Evolutionary conservation across 2,329 filamentous ascomycete genomes (phyloP), one percentile per base, ranked within the genome.

Genomic region (Dactylellina sp.): DNA sequence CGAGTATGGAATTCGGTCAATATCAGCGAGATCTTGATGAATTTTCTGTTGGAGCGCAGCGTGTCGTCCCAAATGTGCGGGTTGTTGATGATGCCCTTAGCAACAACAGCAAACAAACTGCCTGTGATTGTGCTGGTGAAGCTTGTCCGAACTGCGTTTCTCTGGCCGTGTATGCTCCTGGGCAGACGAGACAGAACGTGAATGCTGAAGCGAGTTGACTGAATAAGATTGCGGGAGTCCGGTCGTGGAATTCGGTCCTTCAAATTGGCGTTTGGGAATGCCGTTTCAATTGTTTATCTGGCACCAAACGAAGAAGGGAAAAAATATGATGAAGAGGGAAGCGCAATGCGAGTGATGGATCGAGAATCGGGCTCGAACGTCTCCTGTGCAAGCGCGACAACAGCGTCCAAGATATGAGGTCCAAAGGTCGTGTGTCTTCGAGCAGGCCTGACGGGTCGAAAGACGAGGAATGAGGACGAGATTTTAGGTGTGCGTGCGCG

Each of bases 281-380:
- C 59, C 63, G 63, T 68, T 68, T 46, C 63, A 68, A 56, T 68
- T 68, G 63, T 68, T 68, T 68, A 68, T 68, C 53, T 60, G 53
- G 32, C 50, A 24, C 37, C 37, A 40, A 32, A 4, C 5, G 37
- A 40, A 40, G 35, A 22, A 24, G 20, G 28, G 4, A 35, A 52
- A 50, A 52, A 16, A 32, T 18, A 35, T n/a, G 25, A 52, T 24
- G 25, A 16, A 16, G 14, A 52, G 20, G 28, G 28, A 35, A 37
- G 20, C 16, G 14, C 49, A 37, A 55, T 22, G 7, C 20, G 24
- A 24, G 46, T 22, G 46, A 49, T 49, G 22, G 37, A 40, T 12
- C 37, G 12, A 40, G 37, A 40, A 40, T 16, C 12, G n/a, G 37
- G 37, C n/a, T 12, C 32, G 32, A 35, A 12, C 6, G 37, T 16